Evolutionary conservation across 176 grass and related monocot species (phyloP).

Genomic region (Bolboschoenus planiculmis): DNA sequence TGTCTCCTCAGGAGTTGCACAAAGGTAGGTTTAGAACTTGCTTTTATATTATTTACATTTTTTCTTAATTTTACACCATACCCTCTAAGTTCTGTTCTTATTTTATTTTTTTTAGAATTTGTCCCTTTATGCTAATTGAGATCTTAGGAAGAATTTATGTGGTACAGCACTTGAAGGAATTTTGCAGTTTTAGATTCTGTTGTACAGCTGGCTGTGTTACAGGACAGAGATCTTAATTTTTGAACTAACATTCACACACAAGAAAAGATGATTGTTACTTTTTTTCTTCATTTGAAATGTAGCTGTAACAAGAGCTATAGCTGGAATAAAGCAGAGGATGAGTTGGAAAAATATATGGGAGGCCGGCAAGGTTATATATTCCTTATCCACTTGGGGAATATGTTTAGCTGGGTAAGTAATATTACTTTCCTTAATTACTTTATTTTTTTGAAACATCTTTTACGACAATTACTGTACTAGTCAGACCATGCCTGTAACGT

Average conservation of each 20-base stretch:
- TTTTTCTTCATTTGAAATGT: background rate
- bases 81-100: background rate
- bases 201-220: background rate
- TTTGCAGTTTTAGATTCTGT: background rate
- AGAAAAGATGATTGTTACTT: background rate
- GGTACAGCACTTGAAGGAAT: background rate
- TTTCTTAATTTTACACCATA: background rate
- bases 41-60: slow-evolving; percentile 6
- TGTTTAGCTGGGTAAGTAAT: background rate
- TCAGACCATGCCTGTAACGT: background rate
- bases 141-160: background rate
- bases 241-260: background rate
- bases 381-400: slow-evolving; percentile 18
- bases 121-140: background rate
- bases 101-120: background rate
- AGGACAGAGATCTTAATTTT: background rate
- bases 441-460: background rate
- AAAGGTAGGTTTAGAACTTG: slow-evolving; percentile 40
- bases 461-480: background rate
- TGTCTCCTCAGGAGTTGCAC: slow-evolving; percentile 60
- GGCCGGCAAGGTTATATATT: slow-evolving; percentile 10
- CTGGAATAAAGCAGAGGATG: slow-evolving; percentile 15
- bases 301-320: slow-evolving; percentile 16
- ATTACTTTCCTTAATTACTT: background rate
- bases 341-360: slow-evolving; percentile 18